Evolutionary conservation across 116 monocot genomes (phyloP), one percentile per base, ranked within the genome.

Genomic region (Posidonia oceanica): DNA sequence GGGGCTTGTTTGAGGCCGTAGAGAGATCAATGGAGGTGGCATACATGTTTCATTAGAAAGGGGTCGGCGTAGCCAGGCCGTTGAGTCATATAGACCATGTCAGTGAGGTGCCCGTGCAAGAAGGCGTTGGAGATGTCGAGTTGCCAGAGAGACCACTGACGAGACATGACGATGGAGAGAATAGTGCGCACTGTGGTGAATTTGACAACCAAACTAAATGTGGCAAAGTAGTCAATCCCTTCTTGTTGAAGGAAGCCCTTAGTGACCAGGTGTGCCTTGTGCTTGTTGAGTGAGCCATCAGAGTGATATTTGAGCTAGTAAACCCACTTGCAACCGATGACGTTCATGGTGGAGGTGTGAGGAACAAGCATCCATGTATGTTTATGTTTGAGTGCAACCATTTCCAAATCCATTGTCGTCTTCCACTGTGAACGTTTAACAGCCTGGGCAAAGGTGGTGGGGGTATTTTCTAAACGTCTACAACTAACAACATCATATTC

Each of bases 301-400:
- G 7, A 5, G 0, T 18, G 0, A 3, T 52, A 5, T 22, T 52
- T 67, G 0, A 52, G 11, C 6, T 5, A 21, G 29, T 12, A 54
- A 11, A 69, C 29, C 69, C 55, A 69, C 36, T 69, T 69, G 36
- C 54, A 69, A 0, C 54, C 54, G 12, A 56, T 54, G 0, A 69
- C 36, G 0, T 52, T 36, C 2, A 23, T 14, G 0, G 5, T 4
- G 3, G 22, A 14, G 0, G 23, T 20, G 0, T 36, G 0, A 0
- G 21, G 37, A 54, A 54, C 29, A 6, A 69, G 11, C 13, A 0
- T 54, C 67, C 52, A 69, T 0, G 69, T 69, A 18, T 41, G 17
- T 40, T 64, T 64, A 0, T 6, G 39, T 6, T 16, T 13, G 14
- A 64, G 16, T 1, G 61, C 11, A 2, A 13, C 20, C 13, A 61